Evolutionary conservation across 176 grass and related monocot genomes (phyloP).

Genomic region (Olyra latifolia): DNA sequence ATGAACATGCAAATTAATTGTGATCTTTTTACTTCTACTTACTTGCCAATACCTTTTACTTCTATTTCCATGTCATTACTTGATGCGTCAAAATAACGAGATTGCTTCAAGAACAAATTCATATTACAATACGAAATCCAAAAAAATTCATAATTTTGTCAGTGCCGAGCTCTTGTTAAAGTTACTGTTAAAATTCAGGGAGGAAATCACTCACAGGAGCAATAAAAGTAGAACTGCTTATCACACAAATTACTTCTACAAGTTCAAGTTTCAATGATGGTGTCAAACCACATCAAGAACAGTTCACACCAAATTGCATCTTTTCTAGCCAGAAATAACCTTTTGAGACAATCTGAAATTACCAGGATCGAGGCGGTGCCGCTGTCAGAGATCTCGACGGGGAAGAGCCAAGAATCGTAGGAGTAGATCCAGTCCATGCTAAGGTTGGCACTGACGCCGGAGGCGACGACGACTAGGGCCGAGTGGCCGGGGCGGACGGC

Average conservation of each 20-base stretch:
- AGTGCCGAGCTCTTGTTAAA: neutral
- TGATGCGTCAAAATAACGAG: neutral
- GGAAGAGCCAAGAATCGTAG: constrained; percentile 61
- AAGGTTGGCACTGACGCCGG: constrained; percentile 63
- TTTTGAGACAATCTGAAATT: constrained; percentile 4
- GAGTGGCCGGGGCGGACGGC: constrained; percentile 42
- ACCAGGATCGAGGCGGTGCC: constrained; percentile 76
- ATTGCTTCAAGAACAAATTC: neutral
- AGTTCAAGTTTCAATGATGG: neutral
- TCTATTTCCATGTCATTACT: neutral
- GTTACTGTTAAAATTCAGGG: neutral
- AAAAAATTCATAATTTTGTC: too few relatives aligned
- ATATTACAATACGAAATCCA: too few relatives aligned
- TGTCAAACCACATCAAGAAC: constrained; percentile 20
- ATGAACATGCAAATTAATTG: neutral
- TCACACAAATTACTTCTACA: neutral
- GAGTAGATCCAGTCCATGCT: constrained; percentile 80
- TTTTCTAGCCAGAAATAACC: neutral
- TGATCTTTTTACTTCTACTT: too few relatives aligned
- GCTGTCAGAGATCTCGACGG: constrained; percentile 57
- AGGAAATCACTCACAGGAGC: neutral
- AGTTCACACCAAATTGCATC: constrained; percentile 2
- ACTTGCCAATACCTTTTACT: neutral
- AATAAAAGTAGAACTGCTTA: neutral
- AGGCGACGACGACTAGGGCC: constrained; percentile 62